These are phyloP conservation scores for Debaryomyces tyrocola DNA, from an alignment of 805 yeast genomes.

Conservation along the genomic window DNA sequence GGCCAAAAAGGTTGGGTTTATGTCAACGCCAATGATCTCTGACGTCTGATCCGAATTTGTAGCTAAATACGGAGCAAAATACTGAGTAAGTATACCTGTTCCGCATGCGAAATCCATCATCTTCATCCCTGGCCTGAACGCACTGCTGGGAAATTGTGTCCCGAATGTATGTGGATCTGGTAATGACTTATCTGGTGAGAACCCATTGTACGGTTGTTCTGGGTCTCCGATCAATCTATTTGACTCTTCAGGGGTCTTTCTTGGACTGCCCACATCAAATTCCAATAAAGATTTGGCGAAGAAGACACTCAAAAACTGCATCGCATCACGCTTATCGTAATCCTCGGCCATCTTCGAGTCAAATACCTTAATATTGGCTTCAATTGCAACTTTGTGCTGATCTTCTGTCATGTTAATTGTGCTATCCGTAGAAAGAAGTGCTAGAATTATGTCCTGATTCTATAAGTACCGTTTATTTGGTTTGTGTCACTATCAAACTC, in stretches of 20 bases:
- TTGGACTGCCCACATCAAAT: conserved; percentile 13
- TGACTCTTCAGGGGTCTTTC: conserved; percentile 14
- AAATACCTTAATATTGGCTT: conserved; percentile 20
- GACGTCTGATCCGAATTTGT: conserved; percentile 13
- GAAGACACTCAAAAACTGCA: conserved; percentile 13
- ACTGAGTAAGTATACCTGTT: conserved; percentile 35
- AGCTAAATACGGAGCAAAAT: conserved; percentile 28
- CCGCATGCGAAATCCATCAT: conserved; percentile 47
- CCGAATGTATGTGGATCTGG: conserved; percentile 11
- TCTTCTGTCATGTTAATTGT: conserved; percentile 1
- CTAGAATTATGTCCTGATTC: too few species aligned
- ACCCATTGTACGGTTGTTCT: conserved; percentile 8
- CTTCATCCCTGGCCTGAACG: conserved; percentile 20
- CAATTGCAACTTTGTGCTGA: conserved; percentile 21
- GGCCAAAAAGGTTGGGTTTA: conserved; percentile 23
- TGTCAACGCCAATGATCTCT: conserved; percentile 36
- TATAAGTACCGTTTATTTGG: too few species aligned
- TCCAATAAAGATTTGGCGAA: conserved; percentile 20
- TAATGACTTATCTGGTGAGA: conserved; percentile 7
- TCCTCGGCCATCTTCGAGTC: conserved; percentile 13
- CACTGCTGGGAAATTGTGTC: conserved; percentile 8
- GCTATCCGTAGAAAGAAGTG: too few species aligned
- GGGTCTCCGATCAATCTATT: conserved; percentile 14
- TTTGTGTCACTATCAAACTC: too few species aligned
- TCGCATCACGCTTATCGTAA: conserved; percentile 23